Percentiles rank a stretch among this genome's conserved stretches.
Evolutionary conservation across 176 grass and related monocot genomes (phyloP).

Genomic region (Triticum dicoccoides): DNA sequence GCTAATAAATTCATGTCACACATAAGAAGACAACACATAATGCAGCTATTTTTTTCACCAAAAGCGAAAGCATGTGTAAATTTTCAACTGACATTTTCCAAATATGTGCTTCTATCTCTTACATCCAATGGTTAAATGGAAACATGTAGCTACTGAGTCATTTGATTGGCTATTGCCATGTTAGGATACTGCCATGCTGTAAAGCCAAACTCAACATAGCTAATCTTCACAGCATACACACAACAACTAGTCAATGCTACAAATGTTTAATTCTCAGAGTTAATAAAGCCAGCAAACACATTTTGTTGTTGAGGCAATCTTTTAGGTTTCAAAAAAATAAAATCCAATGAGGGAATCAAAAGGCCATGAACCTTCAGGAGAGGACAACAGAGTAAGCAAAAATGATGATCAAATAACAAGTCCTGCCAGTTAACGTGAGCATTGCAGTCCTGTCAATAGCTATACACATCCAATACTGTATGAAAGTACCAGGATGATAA

Average conservation of each 20-base stretch:
- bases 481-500: background rate
- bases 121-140: background rate
- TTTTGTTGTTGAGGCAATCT: background rate
- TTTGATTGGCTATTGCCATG: conserved; percentile 8
- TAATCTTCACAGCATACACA: background rate
- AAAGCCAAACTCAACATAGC: conserved; percentile 8
- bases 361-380: background rate
- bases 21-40: conserved; percentile 5
- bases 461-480: background rate
- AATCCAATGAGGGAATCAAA: background rate
- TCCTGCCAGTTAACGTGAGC: background rate
- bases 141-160: background rate
- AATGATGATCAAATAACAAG: background rate
- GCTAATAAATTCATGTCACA: background rate
- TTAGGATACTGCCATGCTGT: background rate
- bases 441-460: background rate
- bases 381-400: background rate
- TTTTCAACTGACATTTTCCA: background rate
- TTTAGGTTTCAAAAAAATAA: background rate
- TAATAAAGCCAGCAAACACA: background rate
- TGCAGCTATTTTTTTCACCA: background rate
- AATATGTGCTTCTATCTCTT: background rate
- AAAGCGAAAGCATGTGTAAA: background rate
- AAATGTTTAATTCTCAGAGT: background rate
- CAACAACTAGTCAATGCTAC: background rate